These are phyloP conservation scores for Peterozyma xylosa DNA, from an alignment of 805 yeast genomes.

Conservation along the genomic window DNA sequence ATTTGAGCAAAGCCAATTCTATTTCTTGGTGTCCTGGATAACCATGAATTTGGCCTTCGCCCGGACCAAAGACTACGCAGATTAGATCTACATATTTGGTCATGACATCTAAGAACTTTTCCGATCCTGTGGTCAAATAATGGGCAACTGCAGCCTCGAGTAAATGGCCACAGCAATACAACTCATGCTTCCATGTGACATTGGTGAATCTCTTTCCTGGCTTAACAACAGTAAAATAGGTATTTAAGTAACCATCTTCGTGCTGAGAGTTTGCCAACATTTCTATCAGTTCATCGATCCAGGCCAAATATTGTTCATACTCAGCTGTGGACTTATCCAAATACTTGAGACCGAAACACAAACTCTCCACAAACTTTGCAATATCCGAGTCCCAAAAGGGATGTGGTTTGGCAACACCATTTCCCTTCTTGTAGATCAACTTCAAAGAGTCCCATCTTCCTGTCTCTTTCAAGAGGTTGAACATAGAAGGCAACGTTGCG, in stretches of 20 bases:
- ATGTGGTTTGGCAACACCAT: conserved; percentile 10
- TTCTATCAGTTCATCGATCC: conserved; percentile 14
- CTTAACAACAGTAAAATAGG: conserved; percentile 14
- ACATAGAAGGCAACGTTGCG: conserved; percentile 15
- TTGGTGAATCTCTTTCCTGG: conserved; percentile 12
- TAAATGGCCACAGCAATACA: conserved; percentile 17
- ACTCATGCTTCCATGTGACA: conserved; percentile 9
- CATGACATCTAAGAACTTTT: conserved; percentile 11
- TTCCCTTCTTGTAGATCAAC: conserved; percentile 9
- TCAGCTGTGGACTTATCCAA: conserved; percentile 5
- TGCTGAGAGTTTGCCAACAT: conserved; percentile 16
- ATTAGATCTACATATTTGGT: conserved; percentile 15
- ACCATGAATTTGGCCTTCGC: conserved; percentile 13
- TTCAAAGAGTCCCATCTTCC: conserved; percentile 17
- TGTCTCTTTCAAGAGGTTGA: conserved; percentile 11
- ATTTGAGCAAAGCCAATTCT: conserved; percentile 17
- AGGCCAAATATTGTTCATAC: conserved; percentile 8
- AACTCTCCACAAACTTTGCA: conserved; percentile 17
- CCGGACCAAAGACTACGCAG: conserved; percentile 14
- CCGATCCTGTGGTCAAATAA: conserved; percentile 13
- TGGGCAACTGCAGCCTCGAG: conserved; percentile 18
- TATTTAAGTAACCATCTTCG: conserved; percentile 18
- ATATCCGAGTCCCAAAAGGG: conserved; percentile 21
- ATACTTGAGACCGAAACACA: conserved; percentile 14
- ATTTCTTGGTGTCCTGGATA: conserved; percentile 21